These are phyloP conservation scores for Syzygium jambos DNA, from an alignment of 345 rosid species.

Conservation along the genomic window DNA sequence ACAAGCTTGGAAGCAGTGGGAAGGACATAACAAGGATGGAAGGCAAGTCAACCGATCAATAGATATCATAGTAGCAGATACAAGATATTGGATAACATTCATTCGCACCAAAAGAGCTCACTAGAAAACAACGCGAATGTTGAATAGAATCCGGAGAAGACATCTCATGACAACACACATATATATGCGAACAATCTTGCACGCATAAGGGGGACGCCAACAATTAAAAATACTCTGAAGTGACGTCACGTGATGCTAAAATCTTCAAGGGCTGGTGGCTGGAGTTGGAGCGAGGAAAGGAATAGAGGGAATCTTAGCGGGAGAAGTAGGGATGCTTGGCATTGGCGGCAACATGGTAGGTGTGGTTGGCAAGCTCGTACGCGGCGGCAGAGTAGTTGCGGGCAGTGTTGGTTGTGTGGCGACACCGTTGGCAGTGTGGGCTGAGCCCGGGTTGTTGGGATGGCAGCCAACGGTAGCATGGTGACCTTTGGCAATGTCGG, in stretches of 20 bases:
- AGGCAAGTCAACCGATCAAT: neutral
- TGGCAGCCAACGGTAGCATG: neutral
- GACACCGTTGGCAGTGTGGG: neutral
- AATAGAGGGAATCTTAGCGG: slow-evolving; percentile 19
- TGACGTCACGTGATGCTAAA: neutral
- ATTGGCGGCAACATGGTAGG: slow-evolving; percentile 9
- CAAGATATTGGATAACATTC: neutral
- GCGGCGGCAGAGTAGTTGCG: slow-evolving; percentile 1
- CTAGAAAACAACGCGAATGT: neutral
- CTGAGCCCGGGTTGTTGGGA: slow-evolving; percentile 3
- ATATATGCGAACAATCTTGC: neutral
- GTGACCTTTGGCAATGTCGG: neutral
- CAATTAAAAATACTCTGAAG: neutral
- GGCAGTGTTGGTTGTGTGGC: slow-evolving; percentile 8
- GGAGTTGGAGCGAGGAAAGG: slow-evolving; percentile 26
- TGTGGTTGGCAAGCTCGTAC: slow-evolving; percentile 1
- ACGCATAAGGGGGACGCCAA: neutral
- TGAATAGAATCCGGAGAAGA: neutral
- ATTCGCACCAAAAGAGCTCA: neutral
- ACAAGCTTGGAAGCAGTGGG: neutral
- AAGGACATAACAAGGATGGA: neutral
- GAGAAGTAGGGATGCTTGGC: slow-evolving; percentile 18
- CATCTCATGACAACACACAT: neutral
- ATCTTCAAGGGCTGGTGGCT: slow-evolving; percentile 9
- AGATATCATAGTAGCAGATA: neutral